phyloP scores from a whole-genome alignment of 441 rosid species.

The Corymbia citriodora region DNA sequence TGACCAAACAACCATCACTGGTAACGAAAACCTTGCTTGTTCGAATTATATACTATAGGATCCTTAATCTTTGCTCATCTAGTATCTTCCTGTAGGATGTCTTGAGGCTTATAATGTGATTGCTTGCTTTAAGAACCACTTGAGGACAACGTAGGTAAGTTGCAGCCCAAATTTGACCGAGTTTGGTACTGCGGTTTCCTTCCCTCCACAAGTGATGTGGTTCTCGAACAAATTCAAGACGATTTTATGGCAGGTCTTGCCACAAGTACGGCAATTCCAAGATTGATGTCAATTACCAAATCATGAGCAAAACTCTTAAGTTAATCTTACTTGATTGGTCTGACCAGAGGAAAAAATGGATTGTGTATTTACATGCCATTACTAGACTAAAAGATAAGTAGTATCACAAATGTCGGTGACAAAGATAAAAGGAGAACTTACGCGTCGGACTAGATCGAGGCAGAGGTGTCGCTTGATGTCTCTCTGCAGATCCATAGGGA shows the following conservation, averaged over 20 bases:
- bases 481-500: constrained; percentile 79
- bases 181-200: not conserved
- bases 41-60: not conserved
- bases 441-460: constrained; percentile 77
- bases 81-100: not conserved
- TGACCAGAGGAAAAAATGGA: not conserved
- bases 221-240: not conserved
- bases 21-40: not conserved
- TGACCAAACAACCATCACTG: not conserved
- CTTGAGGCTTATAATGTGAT: not conserved
- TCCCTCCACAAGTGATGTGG: not conserved
- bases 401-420: not conserved
- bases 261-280: not conserved
- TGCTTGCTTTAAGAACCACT: not conserved
- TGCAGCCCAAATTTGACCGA: not conserved
- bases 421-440: constrained; percentile 22
- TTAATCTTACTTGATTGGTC: not conserved
- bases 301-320: not conserved
- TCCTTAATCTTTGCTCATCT: not conserved
- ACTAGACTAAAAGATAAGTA: not conserved
- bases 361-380: not conserved
- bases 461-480: constrained; percentile 91
- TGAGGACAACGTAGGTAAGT: not conserved
- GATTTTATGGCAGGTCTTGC: not conserved
- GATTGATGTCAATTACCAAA: not conserved